Conservation (phyloP, 2,329 filamentous ascomycete genomes). For the Fusarium vanettenii region DNA sequence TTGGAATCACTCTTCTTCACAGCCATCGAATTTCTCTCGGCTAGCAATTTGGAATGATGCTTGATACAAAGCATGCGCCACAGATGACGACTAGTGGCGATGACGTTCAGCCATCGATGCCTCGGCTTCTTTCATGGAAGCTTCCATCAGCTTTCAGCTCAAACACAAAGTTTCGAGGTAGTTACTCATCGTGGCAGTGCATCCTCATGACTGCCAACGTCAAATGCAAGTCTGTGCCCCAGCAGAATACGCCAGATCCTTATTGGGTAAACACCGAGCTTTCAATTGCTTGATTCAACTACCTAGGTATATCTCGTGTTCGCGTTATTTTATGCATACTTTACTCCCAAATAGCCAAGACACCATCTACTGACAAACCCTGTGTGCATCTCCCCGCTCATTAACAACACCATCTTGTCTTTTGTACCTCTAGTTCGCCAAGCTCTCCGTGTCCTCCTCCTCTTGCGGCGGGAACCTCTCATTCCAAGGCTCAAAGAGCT, state of each 20-base stretch:
- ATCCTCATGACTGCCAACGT: not conserved
- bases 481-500: constrained; percentile 50
- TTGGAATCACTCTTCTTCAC: not conserved
- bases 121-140: constrained; percentile 3
- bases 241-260: not conserved
- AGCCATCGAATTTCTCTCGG: not conserved
- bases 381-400: not conserved
- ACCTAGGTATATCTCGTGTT: not conserved
- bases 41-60: not conserved
- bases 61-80: constrained; percentile 22
- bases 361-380: not conserved
- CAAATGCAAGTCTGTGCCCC: not conserved
- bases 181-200: constrained; percentile 2
- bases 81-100: constrained; percentile 25
- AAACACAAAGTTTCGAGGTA: not conserved
- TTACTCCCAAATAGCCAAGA: not conserved
- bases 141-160: not conserved
- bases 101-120: not conserved
- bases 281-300: constrained; percentile 3
- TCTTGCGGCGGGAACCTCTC: constrained; percentile 43
- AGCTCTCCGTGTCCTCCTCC: constrained; percentile 33
- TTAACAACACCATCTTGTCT: not conserved
- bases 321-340: not conserved
- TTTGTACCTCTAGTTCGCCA: constrained; percentile 7
- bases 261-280: not conserved